Evolutionary conservation across 1,139 yeast species (phyloP).

Genomic region (Yamadazyma siamensis): DNA sequence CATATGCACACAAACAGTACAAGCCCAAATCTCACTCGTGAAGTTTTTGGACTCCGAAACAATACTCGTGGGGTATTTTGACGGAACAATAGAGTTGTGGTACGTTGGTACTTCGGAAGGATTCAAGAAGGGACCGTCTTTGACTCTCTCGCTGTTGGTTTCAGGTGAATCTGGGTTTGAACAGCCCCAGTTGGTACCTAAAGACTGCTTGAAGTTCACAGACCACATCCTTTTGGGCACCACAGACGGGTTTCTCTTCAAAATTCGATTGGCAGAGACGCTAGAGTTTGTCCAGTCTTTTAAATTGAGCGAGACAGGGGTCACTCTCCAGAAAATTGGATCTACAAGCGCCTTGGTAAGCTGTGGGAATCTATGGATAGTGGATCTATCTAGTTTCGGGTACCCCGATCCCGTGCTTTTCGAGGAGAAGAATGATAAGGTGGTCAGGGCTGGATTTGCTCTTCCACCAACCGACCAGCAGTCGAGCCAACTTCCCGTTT

Average conservation of each 20-base stretch:
- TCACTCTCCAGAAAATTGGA: constrained; percentile 5
- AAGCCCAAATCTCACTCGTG: constrained; percentile 19
- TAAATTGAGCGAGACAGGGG: constrained; percentile 23
- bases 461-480: constrained; percentile 14
- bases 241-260: constrained; percentile 24
- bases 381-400: constrained; percentile 27
- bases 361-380: constrained; percentile 41
- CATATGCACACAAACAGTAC: constrained; percentile 4
- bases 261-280: constrained; percentile 13
- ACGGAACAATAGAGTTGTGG: constrained; percentile 19
- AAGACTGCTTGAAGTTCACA: constrained; percentile 13
- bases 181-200: constrained; percentile 15
- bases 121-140: too few relatives aligned
- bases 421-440: constrained; percentile 30
- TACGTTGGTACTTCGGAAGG: too few relatives aligned
- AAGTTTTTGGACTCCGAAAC: constrained; percentile 8
- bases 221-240: constrained; percentile 24
- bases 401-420: constrained; percentile 43
- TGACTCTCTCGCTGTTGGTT: background rate
- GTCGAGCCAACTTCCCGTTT: constrained; percentile 2
- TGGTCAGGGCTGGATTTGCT: constrained; percentile 16
- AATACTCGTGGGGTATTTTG: constrained; percentile 15
- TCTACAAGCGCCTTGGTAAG: constrained; percentile 21
- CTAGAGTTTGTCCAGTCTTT: constrained; percentile 15
- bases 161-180: background rate